Percentiles rank a stretch among this genome's conserved stretches.
phyloP scores from a whole-genome alignment of 192 early-diverging fungal genomes.

The Lobosporangium transversale region DNA sequence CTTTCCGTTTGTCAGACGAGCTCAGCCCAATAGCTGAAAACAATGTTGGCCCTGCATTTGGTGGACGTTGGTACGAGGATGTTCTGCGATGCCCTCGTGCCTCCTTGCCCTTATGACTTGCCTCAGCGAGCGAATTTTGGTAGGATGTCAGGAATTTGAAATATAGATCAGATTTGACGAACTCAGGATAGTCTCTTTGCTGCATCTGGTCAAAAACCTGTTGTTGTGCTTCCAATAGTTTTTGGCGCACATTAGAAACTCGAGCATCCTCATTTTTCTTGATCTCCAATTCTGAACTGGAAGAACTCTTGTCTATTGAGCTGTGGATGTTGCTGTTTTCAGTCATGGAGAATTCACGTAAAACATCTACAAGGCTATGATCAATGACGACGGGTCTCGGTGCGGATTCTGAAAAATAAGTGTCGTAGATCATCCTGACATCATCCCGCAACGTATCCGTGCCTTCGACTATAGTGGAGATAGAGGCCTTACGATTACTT shows the following conservation, averaged over 20 bases:
- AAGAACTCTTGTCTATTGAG: neutral
- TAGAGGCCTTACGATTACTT: constrained; percentile 28
- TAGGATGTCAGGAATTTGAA: constrained; percentile 69
- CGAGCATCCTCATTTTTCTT: constrained; percentile 5
- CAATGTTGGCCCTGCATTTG: constrained; percentile 6
- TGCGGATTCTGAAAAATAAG: constrained; percentile 57
- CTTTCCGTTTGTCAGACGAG: neutral
- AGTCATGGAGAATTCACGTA: constrained; percentile 39
- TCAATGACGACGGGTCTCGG: constrained; percentile 51
- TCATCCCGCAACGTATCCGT: constrained; percentile 57
- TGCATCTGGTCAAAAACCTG: constrained; percentile 75
- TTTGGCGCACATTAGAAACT: constrained; percentile 27
- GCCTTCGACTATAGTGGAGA: constrained; percentile 3
- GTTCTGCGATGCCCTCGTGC: neutral
- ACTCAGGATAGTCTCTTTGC: constrained; percentile 65
- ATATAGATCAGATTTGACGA: constrained; percentile 70
- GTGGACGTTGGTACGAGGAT: constrained; percentile 1
- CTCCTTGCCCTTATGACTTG: constrained; percentile 14
- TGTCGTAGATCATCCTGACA: constrained; percentile 62
- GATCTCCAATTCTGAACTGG: neutral
- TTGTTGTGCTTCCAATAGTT: constrained; percentile 61
- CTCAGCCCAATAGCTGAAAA: constrained; percentile 24
- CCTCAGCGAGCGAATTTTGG: constrained; percentile 47
- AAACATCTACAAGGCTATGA: constrained; percentile 43
- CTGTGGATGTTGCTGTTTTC: constrained; percentile 13